phyloP scores from a whole-genome alignment of 2,329 filamentous ascomycete species.

The Aspergillus quadricinctus region DNA sequence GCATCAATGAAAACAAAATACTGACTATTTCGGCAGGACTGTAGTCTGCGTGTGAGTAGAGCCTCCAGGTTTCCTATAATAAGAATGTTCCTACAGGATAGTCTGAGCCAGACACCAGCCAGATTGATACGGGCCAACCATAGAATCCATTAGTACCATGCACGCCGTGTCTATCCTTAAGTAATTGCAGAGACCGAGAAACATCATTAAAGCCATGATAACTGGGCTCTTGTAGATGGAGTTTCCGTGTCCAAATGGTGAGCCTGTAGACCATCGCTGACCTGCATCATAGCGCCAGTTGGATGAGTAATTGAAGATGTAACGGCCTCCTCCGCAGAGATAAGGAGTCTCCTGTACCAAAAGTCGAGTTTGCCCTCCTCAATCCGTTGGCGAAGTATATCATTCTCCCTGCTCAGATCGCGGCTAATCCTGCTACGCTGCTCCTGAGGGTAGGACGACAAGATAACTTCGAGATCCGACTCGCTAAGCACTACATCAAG shows the following conservation, averaged over 20 bases:
- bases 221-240: not conserved
- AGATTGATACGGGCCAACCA: not conserved
- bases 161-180: not conserved
- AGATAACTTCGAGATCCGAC: constrained; percentile 48
- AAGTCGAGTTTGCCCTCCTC: constrained; percentile 64
- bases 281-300: not conserved
- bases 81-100: not conserved
- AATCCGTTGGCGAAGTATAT: constrained; percentile 59
- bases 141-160: not conserved
- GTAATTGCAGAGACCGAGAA: not conserved
- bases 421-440: constrained; percentile 64
- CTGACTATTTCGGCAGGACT: not conserved
- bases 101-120: not conserved
- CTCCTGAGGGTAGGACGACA: constrained; percentile 53
- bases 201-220: not conserved
- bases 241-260: constrained; percentile 4
- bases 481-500: constrained; percentile 25
- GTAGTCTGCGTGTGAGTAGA: not conserved
- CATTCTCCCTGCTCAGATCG: constrained; percentile 70
- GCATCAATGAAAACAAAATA: not conserved
- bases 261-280: not conserved
- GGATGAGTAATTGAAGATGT: constrained; percentile 1
- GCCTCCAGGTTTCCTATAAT: not conserved
- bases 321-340: constrained; percentile 15
- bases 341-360: constrained; percentile 53